Evolutionary conservation across 805 yeast genomes (phyloP), one percentile per base, ranked within the genome.

Genomic region (Zygoascus biomembranicola): DNA sequence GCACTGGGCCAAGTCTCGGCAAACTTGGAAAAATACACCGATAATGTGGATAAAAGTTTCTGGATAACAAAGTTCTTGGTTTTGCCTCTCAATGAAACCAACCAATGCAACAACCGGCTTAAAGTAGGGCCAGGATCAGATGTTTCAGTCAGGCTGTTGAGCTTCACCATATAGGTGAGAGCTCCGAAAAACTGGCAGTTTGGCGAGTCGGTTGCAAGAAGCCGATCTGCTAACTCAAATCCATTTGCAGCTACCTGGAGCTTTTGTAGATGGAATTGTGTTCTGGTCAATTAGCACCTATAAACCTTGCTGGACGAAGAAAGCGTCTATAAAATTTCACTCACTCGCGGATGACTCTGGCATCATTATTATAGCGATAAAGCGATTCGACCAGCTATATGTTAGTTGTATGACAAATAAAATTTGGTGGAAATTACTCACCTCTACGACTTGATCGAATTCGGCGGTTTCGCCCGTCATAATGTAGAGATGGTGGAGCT

Each of bases 171-270:
- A 55, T 80, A 81, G 0, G 96, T 88, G 54, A 86, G 74, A 0
- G 95, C 95, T 0, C 95, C 96, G 62, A 88, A 84, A 65, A 84
- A 88, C 62, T 81, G 80, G 39, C 68, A 65, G 44, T 68, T 62
- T 4, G 71, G 61, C 16, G 47, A 31, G 31, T 57, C 43, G 2
- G 67, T 56, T 47, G 55, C 55, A 8, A 88, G 69, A 19, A 88
- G 71, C 42, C 67, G 59, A 37, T 76, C 73, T 0, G 90, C 95
- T 23, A 88, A 62, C 1, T 59, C 57, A 70, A 81, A 74, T 1
- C 88, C 92, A 49, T 75, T 61, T 0, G 69, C 66, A 0, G 84
- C 77, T 59, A 71, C 75, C 63, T 88, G 96, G 5, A 81, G 61
- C 2, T 55, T 59, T 59, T 85, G 92, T 8, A 88, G 74, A 46